Conservation (phyloP, 805 yeast genomes). For the Candida ortonii region DNA sequence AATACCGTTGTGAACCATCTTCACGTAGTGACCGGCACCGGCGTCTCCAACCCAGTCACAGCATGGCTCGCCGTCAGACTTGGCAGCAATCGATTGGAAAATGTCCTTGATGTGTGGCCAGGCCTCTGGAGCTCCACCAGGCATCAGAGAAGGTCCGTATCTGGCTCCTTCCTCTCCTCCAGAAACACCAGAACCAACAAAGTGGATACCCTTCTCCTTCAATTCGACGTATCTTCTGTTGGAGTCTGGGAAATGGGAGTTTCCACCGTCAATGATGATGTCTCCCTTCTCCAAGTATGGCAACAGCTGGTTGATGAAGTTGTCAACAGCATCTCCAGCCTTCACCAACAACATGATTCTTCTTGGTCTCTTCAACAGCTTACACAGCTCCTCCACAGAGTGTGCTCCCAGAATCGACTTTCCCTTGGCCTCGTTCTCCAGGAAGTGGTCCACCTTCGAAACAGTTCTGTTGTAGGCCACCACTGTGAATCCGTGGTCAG, state of each 20-base stretch:
- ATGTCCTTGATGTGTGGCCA: conserved; percentile 98
- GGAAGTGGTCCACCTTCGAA: conserved; percentile 90
- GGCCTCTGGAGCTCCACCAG: conserved; percentile 97
- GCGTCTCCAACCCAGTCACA: conserved; percentile 99
- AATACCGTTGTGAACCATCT: conserved; percentile 99
- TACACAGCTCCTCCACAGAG: conserved; percentile 82
- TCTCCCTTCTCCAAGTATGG: conserved; percentile 95
- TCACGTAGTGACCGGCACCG: conserved; percentile 98
- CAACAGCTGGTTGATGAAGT: conserved; percentile 79
- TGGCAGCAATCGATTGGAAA: conserved; percentile 94
- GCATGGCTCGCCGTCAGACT: conserved; percentile 98
- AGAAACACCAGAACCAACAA: conserved; percentile 98
- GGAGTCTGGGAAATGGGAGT: conserved; percentile 98
- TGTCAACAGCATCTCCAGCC: conserved; percentile 95
- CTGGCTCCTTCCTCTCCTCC: conserved; percentile 99
- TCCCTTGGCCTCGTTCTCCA: conserved; percentile 95
- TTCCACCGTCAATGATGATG: conserved; percentile 99
- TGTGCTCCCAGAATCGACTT: conserved; percentile 94
- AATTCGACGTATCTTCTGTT: conserved; percentile 94
- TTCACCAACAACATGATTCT: conserved; percentile 90
- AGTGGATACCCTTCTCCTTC: conserved; percentile 79
- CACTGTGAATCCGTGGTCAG: conserved; percentile 97
- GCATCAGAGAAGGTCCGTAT: conserved; percentile 98
- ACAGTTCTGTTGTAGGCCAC: conserved; percentile 98
- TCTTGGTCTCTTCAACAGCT: conserved; percentile 95